Evolutionary conservation across 345 rosid species (phyloP).

Genomic region (Hibiscus mutabilis): DNA sequence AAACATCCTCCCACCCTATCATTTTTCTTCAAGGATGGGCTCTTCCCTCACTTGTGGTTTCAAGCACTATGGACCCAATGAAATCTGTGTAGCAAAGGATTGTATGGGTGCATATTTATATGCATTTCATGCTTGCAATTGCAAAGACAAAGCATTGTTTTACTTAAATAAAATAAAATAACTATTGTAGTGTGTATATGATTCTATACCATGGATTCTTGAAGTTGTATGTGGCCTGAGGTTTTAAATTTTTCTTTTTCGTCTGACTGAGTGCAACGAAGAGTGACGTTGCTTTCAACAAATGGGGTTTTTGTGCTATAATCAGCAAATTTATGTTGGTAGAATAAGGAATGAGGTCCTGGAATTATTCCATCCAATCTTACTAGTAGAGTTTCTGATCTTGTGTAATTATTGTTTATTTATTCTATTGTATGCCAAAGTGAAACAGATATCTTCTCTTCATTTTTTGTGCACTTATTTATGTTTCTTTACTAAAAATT

Average conservation of each 20-base stretch:
- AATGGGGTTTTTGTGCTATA: slow-evolving; percentile 4
- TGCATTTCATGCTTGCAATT: slow-evolving; percentile 9
- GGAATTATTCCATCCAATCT: slow-evolving; percentile 25
- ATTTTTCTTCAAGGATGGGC: slow-evolving; percentile 18
- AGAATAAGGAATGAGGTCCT: slow-evolving; percentile 35
- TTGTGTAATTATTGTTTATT: no score
- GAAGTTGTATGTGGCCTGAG: no score
- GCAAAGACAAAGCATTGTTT: neutral
- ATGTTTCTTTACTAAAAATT: no score
- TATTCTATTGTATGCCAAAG: slow-evolving; percentile 2
- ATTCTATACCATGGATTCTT: slow-evolving; percentile 9
- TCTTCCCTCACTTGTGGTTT: no score
- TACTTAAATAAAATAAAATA: neutral
- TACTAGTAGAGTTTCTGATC: slow-evolving; percentile 11
- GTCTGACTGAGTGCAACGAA: slow-evolving; percentile 5
- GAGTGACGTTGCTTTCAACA: slow-evolving; percentile 13
- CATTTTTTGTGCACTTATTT: no score
- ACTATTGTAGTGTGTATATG: neutral
- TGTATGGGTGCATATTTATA: slow-evolving; percentile 4
- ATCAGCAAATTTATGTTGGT: slow-evolving; percentile 6
- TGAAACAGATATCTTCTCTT: neutral
- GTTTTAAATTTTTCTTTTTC: no score
- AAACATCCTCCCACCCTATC: slow-evolving; percentile 68
- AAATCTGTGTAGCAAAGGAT: neutral
- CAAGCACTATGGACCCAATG: no score